Evolutionary conservation across 805 yeast species (phyloP).

Genomic region (Lipomyces lipofer): DNA sequence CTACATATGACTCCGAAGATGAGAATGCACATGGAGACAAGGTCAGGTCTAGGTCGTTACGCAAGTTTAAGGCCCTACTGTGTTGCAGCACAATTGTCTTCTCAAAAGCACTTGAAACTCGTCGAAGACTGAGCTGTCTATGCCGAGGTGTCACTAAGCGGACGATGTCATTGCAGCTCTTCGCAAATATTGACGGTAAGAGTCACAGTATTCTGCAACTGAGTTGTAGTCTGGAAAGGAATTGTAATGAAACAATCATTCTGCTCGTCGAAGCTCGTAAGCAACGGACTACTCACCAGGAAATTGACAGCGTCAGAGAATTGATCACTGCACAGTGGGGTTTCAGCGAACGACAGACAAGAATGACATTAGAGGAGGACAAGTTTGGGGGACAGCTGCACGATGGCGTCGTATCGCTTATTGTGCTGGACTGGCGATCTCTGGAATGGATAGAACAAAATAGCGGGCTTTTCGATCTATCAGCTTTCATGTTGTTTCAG

Average conservation of each 20-base stretch:
- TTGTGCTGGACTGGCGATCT: constrained; percentile 1
- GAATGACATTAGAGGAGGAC: neutral
- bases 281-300: neutral
- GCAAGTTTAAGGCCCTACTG: neutral
- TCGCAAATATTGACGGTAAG: too few relatives aligned
- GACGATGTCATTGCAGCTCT: too few relatives aligned
- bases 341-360: neutral
- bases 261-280: constrained; percentile 4
- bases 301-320: neutral
- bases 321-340: neutral
- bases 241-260: neutral
- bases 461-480: neutral
- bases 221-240: neutral
- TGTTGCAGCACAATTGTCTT: neutral
- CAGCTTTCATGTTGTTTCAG: neutral
- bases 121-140: neutral
- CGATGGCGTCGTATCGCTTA: neutral
- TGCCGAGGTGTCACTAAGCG: neutral
- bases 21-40: too few relatives aligned
- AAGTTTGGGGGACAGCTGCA: neutral
- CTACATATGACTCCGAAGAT: too few relatives aligned
- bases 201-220: neutral
- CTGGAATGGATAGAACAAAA: neutral
- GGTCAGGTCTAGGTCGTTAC: too few relatives aligned
- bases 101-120: neutral